Conservation (phyloP, 176 grass and related monocot genomes). For the Carex scoparia region DNA sequence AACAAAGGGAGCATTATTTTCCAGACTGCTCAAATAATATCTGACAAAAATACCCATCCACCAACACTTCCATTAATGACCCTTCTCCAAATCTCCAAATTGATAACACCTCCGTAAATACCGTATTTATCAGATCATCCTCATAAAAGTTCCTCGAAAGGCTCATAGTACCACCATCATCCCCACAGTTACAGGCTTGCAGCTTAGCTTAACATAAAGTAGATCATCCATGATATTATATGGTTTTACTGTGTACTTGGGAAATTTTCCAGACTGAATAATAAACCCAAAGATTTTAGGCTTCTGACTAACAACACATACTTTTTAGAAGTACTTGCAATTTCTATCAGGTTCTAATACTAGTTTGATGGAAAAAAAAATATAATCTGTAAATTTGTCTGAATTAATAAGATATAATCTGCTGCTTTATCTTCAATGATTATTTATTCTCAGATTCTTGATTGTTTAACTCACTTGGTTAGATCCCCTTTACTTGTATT, state of each 20-base stretch:
- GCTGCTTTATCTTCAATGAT: too few relatives aligned
- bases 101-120: conserved; percentile 49
- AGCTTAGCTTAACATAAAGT: neutral
- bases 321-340: neutral
- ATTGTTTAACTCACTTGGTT: neutral
- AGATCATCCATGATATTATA: neutral
- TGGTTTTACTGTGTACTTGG: neutral
- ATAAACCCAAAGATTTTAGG: neutral
- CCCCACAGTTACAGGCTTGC: conserved; percentile 10
- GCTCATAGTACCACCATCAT: conserved; percentile 6
- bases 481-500: neutral
- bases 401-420: neutral
- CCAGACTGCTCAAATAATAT: neutral
- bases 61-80: conserved; percentile 36
- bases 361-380: neutral
- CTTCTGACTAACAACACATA: neutral
- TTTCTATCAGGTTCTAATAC: neutral
- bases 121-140: conserved; percentile 62
- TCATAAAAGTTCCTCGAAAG: conserved; percentile 49
- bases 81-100: conserved; percentile 34
- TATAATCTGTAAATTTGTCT: neutral
- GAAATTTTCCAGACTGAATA: neutral
- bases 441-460: too few relatives aligned
- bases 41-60: conserved; percentile 61
- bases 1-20: neutral